These are phyloP conservation scores for Vaccinium darrowii DNA, from an alignment of 148 eudicot genomes.

Conservation along the genomic window DNA sequence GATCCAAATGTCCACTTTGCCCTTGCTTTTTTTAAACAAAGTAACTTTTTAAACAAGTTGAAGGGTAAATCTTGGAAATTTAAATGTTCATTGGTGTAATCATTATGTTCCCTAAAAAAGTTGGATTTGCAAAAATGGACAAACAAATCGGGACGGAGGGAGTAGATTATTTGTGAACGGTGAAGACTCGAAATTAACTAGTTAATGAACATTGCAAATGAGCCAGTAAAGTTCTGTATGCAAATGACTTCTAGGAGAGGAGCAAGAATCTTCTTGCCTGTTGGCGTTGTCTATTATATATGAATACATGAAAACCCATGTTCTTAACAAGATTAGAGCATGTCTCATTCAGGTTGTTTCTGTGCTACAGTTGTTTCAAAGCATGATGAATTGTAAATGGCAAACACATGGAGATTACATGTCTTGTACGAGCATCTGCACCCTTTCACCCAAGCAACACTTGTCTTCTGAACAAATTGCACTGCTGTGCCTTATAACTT, in stretches of 20 bases:
- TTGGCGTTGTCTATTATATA: neutral
- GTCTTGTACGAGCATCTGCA: neutral
- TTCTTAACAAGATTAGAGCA: neutral
- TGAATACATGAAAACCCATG: neutral
- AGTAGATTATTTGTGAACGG: too few species aligned
- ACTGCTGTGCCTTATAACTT: neutral
- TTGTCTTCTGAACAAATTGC: conserved; percentile 2
- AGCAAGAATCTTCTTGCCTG: conserved; percentile 1
- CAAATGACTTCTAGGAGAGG: neutral
- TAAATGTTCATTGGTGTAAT: too few species aligned
- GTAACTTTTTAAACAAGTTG: too few species aligned
- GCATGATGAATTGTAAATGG: conserved; percentile 43
- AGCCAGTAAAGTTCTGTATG: neutral
- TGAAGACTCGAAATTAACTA: neutral
- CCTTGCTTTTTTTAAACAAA: too few species aligned
- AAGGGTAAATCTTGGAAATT: too few species aligned
- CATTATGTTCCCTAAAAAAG: too few species aligned
- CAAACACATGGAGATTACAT: neutral
- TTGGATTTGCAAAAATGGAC: too few species aligned
- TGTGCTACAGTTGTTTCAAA: conserved; percentile 24
- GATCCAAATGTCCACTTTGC: too few species aligned
- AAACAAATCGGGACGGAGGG: too few species aligned
- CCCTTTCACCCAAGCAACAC: neutral
- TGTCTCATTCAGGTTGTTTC: neutral
- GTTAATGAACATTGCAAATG: neutral